Evolutionary conservation across 2,329 filamentous ascomycete genomes (phyloP).

Genomic region (Polychaeton citri): DNA sequence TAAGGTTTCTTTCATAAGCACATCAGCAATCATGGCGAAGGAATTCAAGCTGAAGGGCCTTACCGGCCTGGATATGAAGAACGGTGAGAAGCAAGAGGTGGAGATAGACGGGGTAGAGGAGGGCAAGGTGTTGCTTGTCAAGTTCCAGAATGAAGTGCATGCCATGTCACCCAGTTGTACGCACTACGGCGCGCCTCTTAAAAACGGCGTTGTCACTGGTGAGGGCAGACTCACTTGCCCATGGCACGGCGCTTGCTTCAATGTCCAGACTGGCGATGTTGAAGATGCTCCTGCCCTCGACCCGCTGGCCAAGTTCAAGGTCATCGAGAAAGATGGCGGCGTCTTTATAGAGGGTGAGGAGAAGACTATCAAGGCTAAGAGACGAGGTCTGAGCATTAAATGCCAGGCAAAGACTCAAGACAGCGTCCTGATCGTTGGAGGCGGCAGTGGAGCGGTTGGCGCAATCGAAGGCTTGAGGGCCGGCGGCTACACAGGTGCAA

Average conservation of each 20-base stretch:
- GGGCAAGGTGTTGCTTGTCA: conserved; percentile 76
- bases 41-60: conserved; percentile 59
- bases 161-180: conserved; percentile 73
- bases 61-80: conserved; percentile 58
- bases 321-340: conserved; percentile 66
- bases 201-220: conserved; percentile 68
- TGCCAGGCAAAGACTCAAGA: conserved; percentile 47
- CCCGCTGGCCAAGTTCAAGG: conserved; percentile 67
- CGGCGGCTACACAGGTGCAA: conserved; percentile 62
- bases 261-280: conserved; percentile 75
- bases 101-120: conserved; percentile 82
- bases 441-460: conserved; percentile 70
- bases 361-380: conserved; percentile 60
- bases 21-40: conserved; percentile 32
- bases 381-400: conserved; percentile 60
- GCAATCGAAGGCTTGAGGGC: conserved; percentile 71
- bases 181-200: conserved; percentile 84
- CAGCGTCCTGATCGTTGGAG: conserved; percentile 73
- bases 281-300: conserved; percentile 90
- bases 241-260: conserved; percentile 98
- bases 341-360: conserved; percentile 78
- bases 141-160: conserved; percentile 60
- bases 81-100: conserved; percentile 73
- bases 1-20: no score
- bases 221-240: conserved; percentile 81